Evolutionary conservation across 148 eudicot species (phyloP), one percentile per base, ranked within the genome.

Genomic region (Dysphania ambrosioides): DNA sequence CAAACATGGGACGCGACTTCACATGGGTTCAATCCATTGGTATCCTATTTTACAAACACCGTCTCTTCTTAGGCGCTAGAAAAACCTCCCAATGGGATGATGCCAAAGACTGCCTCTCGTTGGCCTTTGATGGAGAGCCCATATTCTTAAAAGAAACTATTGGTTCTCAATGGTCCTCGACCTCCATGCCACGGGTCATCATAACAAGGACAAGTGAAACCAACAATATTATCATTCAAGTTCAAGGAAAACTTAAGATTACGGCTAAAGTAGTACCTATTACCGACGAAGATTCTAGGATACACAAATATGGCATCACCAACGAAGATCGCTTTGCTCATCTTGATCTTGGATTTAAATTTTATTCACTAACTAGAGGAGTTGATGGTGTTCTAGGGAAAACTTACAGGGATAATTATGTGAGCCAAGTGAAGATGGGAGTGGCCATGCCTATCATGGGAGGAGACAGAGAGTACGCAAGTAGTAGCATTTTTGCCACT

Each of bases 11-110:
- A 4, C 72, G 87, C 49, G 90, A 87, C 82, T 84, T 82, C 75
- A 87, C 90, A 0, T 87, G 90, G 90, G 85, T 87, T 49, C 84
- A 87, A 38, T 82, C 87, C 21, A 70, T 87, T 11, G 86, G 84
- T 11, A 61, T 87, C 72, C 83, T 87, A 70, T 87, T 84, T 40
- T 78, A 79, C 82, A 47, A 58, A 47, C 87, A 84, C 62, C 76
- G 75, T 19, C 78, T 87, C 51, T 82, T 62, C 68, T 4, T 87
- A 9, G 84, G 84, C 0, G 90, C 87, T 27, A 74, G 58, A 19
- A 82, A 74, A 53, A 86, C 87, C 8, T 59, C 76, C 24, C 49
- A 66, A 13, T 86, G 89, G 89, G 77, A 82, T 18, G 79, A 80
- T 47, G 10, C 71, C 26, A 56, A 61, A 5, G 89, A 86, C 66